phyloP scores from a whole-genome alignment of 805 yeast species.

The Candida oleophila region DNA sequence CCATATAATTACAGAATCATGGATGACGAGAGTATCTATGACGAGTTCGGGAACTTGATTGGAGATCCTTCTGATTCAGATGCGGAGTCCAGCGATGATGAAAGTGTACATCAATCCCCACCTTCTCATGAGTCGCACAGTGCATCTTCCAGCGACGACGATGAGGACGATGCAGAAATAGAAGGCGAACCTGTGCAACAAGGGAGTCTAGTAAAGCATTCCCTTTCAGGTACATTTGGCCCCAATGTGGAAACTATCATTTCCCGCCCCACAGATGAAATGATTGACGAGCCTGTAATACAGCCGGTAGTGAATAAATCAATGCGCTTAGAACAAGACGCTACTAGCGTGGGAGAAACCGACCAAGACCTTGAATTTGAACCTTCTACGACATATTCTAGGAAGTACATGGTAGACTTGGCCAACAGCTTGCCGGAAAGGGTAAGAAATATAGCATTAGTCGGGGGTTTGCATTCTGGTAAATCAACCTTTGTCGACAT shows the following conservation, averaged over 20 bases:
- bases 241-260: slow-evolving; percentile 65
- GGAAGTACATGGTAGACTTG: slow-evolving; percentile 57
- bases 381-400: slow-evolving; percentile 62
- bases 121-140: slow-evolving; percentile 13
- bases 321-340: slow-evolving; percentile 40
- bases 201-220: slow-evolving; percentile 12
- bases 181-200: slow-evolving; percentile 11
- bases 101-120: slow-evolving; percentile 9
- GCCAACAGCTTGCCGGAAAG: slow-evolving; percentile 54
- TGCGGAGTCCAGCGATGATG: slow-evolving; percentile 2
- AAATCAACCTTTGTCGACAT: slow-evolving; percentile 77
- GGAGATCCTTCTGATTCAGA: slow-evolving; percentile 52
- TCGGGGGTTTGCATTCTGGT: slow-evolving; percentile 84
- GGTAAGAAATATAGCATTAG: slow-evolving; percentile 69
- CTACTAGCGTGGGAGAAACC: background rate
- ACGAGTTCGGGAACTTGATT: slow-evolving; percentile 75
- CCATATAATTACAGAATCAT: slow-evolving; percentile 26
- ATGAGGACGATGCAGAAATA: slow-evolving; percentile 20
- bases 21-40: slow-evolving; percentile 68
- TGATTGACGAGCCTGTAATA: slow-evolving; percentile 59
- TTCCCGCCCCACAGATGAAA: slow-evolving; percentile 30
- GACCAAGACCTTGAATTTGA: slow-evolving; percentile 6
- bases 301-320: slow-evolving; percentile 45
- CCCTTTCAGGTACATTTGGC: slow-evolving; percentile 49
- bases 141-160: slow-evolving; percentile 11